Percentiles rank a stretch among this genome's conserved stretches.
phyloP scores from a whole-genome alignment of 495 filamentous ascomycete species.

The Xylaria sp. region DNA sequence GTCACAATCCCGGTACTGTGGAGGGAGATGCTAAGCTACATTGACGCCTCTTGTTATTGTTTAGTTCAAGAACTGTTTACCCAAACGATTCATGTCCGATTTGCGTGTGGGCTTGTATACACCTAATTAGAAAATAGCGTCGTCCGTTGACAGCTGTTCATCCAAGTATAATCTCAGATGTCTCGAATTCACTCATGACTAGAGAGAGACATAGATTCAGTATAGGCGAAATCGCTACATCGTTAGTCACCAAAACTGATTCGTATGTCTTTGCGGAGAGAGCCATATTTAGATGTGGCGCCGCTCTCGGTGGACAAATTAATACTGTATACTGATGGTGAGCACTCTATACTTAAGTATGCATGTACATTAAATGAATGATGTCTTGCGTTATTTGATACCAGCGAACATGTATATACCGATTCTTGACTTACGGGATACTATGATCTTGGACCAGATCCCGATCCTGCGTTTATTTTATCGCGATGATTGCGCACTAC shows the following conservation, averaged over 20 bases:
- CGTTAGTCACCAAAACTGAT: not conserved
- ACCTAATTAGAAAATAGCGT: not conserved
- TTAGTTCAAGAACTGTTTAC: not conserved
- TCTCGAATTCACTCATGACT: conserved; percentile 4
- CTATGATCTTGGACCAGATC: not conserved
- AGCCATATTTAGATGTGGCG: not conserved
- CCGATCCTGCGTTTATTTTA: not conserved
- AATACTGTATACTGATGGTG: not conserved
- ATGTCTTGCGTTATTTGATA: conserved; percentile 16
- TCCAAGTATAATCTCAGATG: not conserved
- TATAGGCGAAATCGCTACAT: not conserved
- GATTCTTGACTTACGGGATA: not conserved
- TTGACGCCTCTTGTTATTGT: not conserved
- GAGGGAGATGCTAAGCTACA: not conserved
- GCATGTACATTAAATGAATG: not conserved
- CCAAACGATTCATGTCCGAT: not conserved
- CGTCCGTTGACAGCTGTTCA: not conserved
- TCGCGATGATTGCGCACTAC: conserved; percentile 8
- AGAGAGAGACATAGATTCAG: not conserved
- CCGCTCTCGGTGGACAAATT: not conserved
- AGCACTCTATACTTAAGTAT: not conserved
- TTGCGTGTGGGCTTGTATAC: not conserved
- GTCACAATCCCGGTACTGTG: not conserved
- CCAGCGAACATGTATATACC: not conserved
- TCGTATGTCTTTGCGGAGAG: not conserved